Conservation (phyloP, 1,284 basidiomycete genomes). For the Boletus calvinii region DNA sequence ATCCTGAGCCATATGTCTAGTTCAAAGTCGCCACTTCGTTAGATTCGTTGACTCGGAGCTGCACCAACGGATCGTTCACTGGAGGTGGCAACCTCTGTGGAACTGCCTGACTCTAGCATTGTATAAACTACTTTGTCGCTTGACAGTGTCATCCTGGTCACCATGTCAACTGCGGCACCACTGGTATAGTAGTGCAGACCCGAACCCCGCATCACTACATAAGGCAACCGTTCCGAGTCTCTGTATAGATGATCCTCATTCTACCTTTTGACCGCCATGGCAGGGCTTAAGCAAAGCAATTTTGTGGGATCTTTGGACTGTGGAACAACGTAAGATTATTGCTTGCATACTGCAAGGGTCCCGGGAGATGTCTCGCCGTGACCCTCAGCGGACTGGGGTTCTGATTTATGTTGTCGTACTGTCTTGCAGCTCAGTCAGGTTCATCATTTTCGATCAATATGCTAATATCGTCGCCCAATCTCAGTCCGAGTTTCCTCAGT, state of each 20-base stretch:
- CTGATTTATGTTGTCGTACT: constrained; percentile 9
- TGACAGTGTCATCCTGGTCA: not conserved
- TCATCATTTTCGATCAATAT: constrained; percentile 90
- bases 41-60: not conserved
- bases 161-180: not conserved
- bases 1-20: constrained; percentile 22
- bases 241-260: not conserved
- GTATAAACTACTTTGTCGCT: not conserved
- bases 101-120: not conserved
- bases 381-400: not conserved
- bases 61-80: too few species aligned
- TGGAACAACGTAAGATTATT: constrained; percentile 78
- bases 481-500: constrained; percentile 90
- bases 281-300: constrained; percentile 57
- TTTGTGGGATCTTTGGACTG: constrained; percentile 91
- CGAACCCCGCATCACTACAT: constrained; percentile 7
- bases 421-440: constrained; percentile 79
- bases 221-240: constrained; percentile 17
- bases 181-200: too few species aligned
- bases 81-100: not conserved
- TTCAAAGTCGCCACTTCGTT: not conserved
- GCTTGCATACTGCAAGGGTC: not conserved
- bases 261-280: constrained; percentile 31
- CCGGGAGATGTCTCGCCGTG: too few species aligned
- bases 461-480: constrained; percentile 87